Evolutionary conservation across 2,329 filamentous ascomycete genomes (phyloP).

Genomic region (Alternaria alternata): DNA sequence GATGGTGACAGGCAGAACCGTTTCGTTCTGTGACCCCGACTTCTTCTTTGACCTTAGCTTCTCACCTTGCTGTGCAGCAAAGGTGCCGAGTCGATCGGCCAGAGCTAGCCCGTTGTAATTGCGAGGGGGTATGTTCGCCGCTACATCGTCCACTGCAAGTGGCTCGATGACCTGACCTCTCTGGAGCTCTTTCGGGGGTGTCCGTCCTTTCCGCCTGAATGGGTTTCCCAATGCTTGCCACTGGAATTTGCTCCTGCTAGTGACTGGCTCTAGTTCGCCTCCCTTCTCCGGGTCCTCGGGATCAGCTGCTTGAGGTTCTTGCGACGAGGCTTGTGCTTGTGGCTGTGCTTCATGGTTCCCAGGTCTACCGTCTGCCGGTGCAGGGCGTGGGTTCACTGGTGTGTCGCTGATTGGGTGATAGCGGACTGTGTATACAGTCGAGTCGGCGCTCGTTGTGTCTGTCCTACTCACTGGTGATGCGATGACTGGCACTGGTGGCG

Average conservation of each 20-base stretch:
- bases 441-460: slow-evolving; percentile 68
- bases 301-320: slow-evolving; percentile 22
- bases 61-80: slow-evolving; percentile 60
- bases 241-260: slow-evolving; percentile 41
- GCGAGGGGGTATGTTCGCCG: slow-evolving; percentile 50
- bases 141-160: slow-evolving; percentile 44
- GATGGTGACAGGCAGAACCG: slow-evolving; percentile 64
- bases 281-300: slow-evolving; percentile 44
- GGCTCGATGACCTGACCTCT: slow-evolving; percentile 62
- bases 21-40: slow-evolving; percentile 44
- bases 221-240: slow-evolving; percentile 65
- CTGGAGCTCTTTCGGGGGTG: slow-evolving; percentile 67
- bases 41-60: slow-evolving; percentile 52
- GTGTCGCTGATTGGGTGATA: slow-evolving; percentile 64
- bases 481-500: slow-evolving; percentile 55
- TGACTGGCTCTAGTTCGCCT: slow-evolving; percentile 21
- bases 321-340: slow-evolving; percentile 9
- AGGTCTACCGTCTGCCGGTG: slow-evolving; percentile 27
- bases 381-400: slow-evolving; percentile 30
- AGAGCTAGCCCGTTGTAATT: slow-evolving; percentile 56
- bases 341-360: slow-evolving; percentile 13
- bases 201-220: slow-evolving; percentile 65
- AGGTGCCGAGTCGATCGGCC: slow-evolving; percentile 56
- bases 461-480: slow-evolving; percentile 66
- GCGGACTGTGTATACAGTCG: slow-evolving; percentile 70